Base-by-base conservation (phyloP, 208 protist genomes). In the Trypanosoma lewisi region DNA sequence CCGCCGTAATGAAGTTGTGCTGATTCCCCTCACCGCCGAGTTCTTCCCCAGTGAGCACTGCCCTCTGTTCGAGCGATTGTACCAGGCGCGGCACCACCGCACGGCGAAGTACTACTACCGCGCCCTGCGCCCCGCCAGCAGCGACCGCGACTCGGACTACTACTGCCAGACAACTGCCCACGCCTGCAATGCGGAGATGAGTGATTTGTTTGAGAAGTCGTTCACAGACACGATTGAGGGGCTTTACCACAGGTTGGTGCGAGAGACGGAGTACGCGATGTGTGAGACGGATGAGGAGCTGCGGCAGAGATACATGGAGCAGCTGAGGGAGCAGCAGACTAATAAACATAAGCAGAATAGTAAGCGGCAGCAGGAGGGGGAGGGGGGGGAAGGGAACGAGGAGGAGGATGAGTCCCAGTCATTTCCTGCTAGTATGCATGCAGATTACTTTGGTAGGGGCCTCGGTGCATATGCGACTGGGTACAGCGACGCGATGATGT, bases 31-130 rank as follows among this genome's bases (percentile, higher is more conserved):
- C 52, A 91, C 85, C 1, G 63, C 58, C 0, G 67, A 72, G 21
- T 91, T 87, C 62, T 91, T 91, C 44, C 82, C 78, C n/a, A 62
- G 58, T 65, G 52, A 67, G 9, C 68, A 85, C 60, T 91, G 82
- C 65, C 61, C 73, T 14, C 71, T 91, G 3, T 91, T 91, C 60
- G 63, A 68, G 66, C 68, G 78, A 31, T 54, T 91, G 17, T 83
- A 70, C 57, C 63, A 77, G 52, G 63, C 81, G 2, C 74, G 85
- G 2, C 77, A 85, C 39, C 82, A 73, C 5, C 81, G 82, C 39
- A 88, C 85, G n/a, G 82, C 80, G 6, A 91, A 91, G 73, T 91
- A 91, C 59, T 91, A 91, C 67, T 89, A 80, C 36, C 73, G 85
- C 37, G 71, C 75, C 12, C 53, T 87, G 49, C 85, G 85, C 45